Evolutionary conservation across 768 basidiomycete species (phyloP).

Genomic region (Russula sp.): DNA sequence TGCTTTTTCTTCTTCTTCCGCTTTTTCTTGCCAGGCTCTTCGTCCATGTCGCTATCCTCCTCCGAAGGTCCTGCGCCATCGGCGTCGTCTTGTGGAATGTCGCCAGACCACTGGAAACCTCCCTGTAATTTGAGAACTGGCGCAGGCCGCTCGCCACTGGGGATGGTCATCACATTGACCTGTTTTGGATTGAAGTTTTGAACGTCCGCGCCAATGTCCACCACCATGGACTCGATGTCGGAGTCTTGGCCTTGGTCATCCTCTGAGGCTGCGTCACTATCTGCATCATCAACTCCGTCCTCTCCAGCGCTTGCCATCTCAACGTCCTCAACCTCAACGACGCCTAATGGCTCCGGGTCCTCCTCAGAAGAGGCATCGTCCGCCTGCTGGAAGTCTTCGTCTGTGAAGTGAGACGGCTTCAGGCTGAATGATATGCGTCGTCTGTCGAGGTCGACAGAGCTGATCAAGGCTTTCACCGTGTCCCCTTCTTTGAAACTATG

Average conservation of each 20-base stretch:
- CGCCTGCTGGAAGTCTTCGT: conserved; percentile 47
- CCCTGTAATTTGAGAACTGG: conserved; percentile 45
- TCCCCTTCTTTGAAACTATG: conserved; percentile 83
- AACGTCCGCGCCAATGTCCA: conserved; percentile 34
- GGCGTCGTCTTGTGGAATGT: conserved; percentile 30
- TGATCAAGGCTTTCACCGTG: conserved; percentile 69
- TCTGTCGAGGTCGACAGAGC: conserved; percentile 66
- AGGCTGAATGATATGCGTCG: conserved; percentile 75
- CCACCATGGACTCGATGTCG: conserved; percentile 32
- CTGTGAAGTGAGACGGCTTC: conserved; percentile 81
- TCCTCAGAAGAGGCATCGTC: conserved; percentile 30
- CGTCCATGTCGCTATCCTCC: conserved; percentile 45
- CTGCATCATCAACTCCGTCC: conserved; percentile 1
- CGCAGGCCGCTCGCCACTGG: conserved; percentile 2
- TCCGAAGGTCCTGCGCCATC: conserved; percentile 40
- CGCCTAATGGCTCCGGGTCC: conserved; percentile 28
- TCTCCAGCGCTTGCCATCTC: conserved; percentile 28
- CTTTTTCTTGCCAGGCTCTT: conserved; percentile 49
- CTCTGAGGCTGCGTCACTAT: conserved; percentile 16
- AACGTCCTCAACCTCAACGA: conserved; percentile 29
- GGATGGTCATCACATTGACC: neutral
- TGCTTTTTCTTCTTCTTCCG: conserved; percentile 60
- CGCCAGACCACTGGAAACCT: conserved; percentile 68
- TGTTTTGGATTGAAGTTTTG: neutral
- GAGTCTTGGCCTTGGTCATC: conserved; percentile 18